Evolutionary conservation across 768 basidiomycete species (phyloP), one percentile per base, ranked within the genome.

Genomic region (Crassisporium funariophilum): DNA sequence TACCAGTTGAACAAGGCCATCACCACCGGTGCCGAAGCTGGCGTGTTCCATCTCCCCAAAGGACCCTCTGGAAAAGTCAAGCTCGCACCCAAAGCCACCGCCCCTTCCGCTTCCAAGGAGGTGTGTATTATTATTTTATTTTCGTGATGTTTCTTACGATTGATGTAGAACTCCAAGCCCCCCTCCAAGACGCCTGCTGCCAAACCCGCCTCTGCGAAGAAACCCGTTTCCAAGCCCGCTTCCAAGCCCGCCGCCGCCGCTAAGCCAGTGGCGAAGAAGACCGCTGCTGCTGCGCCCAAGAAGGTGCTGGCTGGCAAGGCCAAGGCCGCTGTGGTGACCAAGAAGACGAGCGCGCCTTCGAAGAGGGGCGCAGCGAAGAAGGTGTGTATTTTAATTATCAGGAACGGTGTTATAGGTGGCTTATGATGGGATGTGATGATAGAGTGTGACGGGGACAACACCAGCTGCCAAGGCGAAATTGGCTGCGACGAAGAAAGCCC

Each of bases 1-100:
- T 82, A 77, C 50, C 58, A 91, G 71, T 79, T 98, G 65, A 86
- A 84, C 60, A 83, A 82, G 48, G 93, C 94, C 50, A 93, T 98
- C 65, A 72, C 75, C 5, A 65, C 69, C 17, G 77, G 76, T 17
- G 69, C 68, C 50, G 76, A 76, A 61, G 68, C 67, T 41, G 75
- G 75, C 7, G 65, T 69, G 42, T 78, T 80, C 55, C 53, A 64
- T 24, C 70, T 80, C 15, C 78, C 78, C 49, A 79, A 78, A 62
- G 78, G 62, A 20, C 77, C 71, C 11, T 70, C 66, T 33, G 68
- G 55, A 70, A 73, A 73, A 50, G 65, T 73, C 57, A 89, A 87
- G 67, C 78, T 90, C 20, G 78, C 86, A 20, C 86, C 76, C 79
- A 86, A 83, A 74, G n/a, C 29, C 29, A 31, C n/a, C n/a, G 57